A percentile compares a stretch with the other conserved stretches of the same genome.
phyloP scores from a whole-genome alignment of 164 flowering plant species.

The Dillenia suffruticosa region DNA sequence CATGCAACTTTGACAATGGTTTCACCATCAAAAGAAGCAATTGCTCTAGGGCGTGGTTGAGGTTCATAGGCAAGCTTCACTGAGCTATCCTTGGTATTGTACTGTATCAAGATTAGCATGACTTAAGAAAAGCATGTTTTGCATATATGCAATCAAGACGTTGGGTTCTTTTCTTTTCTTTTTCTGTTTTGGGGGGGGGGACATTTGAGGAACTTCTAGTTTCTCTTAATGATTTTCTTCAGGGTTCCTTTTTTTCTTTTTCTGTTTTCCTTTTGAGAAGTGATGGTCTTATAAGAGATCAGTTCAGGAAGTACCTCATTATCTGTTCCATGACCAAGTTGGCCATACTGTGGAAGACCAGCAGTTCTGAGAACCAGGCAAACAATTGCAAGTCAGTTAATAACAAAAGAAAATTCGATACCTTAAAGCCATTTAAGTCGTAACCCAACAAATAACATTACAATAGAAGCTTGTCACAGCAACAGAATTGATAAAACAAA shows the following conservation, averaged over 20 bases:
- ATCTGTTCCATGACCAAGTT: conserved; percentile 97
- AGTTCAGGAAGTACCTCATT: conserved; percentile 63
- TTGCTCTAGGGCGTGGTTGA: conserved; percentile 90
- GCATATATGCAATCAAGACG: too few species aligned
- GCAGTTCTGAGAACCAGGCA: conserved; percentile 70
- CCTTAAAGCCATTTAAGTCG: not conserved
- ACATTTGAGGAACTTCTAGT: too few species aligned
- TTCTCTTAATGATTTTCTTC: too few species aligned
- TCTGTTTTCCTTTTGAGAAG: too few species aligned
- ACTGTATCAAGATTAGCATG: conserved; percentile 47
- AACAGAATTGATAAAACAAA: conserved; percentile 3
- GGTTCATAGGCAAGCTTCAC: conserved; percentile 92
- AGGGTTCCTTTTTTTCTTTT: too few species aligned
- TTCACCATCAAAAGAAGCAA: conserved; percentile 69
- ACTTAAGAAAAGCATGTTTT: not conserved
- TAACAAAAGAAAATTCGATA: not conserved
- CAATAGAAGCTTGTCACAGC: not conserved
- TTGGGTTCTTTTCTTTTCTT: too few species aligned
- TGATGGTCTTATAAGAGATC: too few species aligned
- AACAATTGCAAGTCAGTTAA: conserved; percentile 15
- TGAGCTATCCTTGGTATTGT: conserved; percentile 91
- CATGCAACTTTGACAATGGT: conserved; percentile 92
- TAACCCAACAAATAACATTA: not conserved
- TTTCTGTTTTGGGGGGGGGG: too few species aligned
- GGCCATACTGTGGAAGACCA: conserved; percentile 97